A percentile compares a stretch with the other conserved stretches of the same genome.
These are phyloP conservation scores for Calonectria multiphialidica DNA, from an alignment of 2,329 filamentous ascomycete genomes.

Conservation along the genomic window DNA sequence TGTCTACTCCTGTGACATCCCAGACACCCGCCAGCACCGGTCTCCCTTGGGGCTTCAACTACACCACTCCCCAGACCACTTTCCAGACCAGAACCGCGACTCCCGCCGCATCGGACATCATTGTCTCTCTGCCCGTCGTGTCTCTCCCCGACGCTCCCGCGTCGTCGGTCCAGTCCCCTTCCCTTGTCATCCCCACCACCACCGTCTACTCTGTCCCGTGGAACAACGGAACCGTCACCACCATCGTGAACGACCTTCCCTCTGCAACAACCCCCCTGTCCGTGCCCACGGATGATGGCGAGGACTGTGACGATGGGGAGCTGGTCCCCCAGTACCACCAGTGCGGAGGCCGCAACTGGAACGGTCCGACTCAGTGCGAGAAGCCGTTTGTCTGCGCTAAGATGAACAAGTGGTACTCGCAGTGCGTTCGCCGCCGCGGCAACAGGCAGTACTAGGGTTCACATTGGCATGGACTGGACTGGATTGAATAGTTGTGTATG, in stretches of 20 bases:
- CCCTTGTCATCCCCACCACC: constrained; percentile 29
- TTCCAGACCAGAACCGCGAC: constrained; percentile 32
- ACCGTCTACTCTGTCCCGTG: constrained; percentile 32
- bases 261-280: constrained; percentile 29
- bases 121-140: constrained; percentile 16
- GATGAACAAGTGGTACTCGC: constrained; percentile 37
- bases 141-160: constrained; percentile 25
- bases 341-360: constrained; percentile 36
- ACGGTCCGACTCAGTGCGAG: constrained; percentile 38
- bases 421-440: constrained; percentile 31
- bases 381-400: constrained; percentile 30
- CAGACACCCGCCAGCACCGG: constrained; percentile 20
- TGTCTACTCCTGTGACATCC: constrained; percentile 14
- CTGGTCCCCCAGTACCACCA: constrained; percentile 35
- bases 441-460: neutral
- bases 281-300: constrained; percentile 10
- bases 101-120: constrained; percentile 3
- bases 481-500: neutral
- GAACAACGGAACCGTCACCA: constrained; percentile 34
- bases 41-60: constrained; percentile 29
- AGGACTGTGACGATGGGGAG: neutral
- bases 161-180: constrained; percentile 24
- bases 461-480: neutral
- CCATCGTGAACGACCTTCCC: constrained; percentile 2
- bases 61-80: constrained; percentile 27